Conservation (phyloP, 192 early-diverging fungal genomes). For the Coemansia sp. region DNA sequence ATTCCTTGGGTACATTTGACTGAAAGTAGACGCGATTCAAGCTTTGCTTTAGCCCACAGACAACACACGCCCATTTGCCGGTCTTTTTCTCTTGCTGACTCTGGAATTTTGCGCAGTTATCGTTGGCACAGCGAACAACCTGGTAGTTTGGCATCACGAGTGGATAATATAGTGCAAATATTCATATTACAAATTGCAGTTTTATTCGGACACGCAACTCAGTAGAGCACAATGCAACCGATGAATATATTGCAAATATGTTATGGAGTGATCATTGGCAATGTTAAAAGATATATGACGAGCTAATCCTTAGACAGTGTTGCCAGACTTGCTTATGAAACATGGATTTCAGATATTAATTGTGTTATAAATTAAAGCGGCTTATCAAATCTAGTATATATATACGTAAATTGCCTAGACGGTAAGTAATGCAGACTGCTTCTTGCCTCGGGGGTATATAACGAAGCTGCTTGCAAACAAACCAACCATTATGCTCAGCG, state of each 20-base stretch:
- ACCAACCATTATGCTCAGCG: conserved; percentile 65
- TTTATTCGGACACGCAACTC: background rate
- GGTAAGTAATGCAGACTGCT: conserved; percentile 45
- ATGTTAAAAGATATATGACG: background rate
- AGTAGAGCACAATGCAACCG: background rate
- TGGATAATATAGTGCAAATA: background rate
- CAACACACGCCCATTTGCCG: conserved; percentile 51
- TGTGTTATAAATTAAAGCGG: background rate
- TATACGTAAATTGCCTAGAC: conserved; percentile 13
- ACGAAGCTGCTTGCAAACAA: conserved; percentile 65
- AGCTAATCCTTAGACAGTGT: background rate
- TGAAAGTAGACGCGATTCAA: conserved; percentile 44
- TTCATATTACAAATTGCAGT: background rate
- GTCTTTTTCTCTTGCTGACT: conserved; percentile 55
- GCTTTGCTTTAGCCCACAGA: conserved; percentile 53
- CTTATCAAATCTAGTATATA: too few species aligned
- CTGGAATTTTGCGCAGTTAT: conserved; percentile 48
- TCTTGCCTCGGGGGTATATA: conserved; percentile 55
- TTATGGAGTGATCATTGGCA: background rate
- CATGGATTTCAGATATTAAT: background rate
- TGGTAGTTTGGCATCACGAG: conserved; percentile 45
- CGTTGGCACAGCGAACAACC: conserved; percentile 51
- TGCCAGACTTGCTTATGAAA: too few species aligned
- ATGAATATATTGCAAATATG: background rate
- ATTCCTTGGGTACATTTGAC: conserved; percentile 45